phyloP scores from a whole-genome alignment of 352 stramenopile genomes.

The Pythium oligandrum region DNA sequence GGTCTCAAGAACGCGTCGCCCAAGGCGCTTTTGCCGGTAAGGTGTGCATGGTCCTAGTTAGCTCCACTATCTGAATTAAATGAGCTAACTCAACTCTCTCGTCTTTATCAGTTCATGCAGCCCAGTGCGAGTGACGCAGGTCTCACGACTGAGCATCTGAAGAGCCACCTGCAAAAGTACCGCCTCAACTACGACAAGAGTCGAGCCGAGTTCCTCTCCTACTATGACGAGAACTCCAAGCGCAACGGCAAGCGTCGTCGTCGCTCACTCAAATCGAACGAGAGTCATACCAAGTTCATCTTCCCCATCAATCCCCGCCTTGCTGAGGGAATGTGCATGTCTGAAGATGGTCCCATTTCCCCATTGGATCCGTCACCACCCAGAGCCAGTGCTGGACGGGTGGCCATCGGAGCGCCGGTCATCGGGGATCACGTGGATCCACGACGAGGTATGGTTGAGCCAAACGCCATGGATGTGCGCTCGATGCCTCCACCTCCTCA shows the following conservation, averaged over 20 bases:
- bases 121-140: slow-evolving; percentile 39
- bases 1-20: slow-evolving; percentile 85
- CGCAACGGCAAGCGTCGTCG: slow-evolving; percentile 60
- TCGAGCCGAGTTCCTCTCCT: slow-evolving; percentile 76
- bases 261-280: slow-evolving; percentile 7
- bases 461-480: no score
- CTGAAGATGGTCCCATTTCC: not conserved
- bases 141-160: slow-evolving; percentile 76
- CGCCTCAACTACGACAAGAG: slow-evolving; percentile 84
- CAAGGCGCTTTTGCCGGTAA: slow-evolving; percentile 66
- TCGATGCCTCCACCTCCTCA: no score
- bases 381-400: no score
- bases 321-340: not conserved
- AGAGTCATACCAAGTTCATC: slow-evolving; percentile 18
- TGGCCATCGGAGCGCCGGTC: no score
- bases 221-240: slow-evolving; percentile 68
- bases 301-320: slow-evolving; percentile 13
- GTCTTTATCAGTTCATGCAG: slow-evolving; percentile 51
- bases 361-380: no score
- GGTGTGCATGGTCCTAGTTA: slow-evolving; percentile 7
- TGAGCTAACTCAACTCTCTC: not conserved
- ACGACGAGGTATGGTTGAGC: no score
- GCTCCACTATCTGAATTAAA: slow-evolving; percentile 3
- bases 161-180: slow-evolving; percentile 87
- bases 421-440: no score